Conservation (phyloP, 164 flowering plant species). For the Umbilicus rupestris region DNA sequence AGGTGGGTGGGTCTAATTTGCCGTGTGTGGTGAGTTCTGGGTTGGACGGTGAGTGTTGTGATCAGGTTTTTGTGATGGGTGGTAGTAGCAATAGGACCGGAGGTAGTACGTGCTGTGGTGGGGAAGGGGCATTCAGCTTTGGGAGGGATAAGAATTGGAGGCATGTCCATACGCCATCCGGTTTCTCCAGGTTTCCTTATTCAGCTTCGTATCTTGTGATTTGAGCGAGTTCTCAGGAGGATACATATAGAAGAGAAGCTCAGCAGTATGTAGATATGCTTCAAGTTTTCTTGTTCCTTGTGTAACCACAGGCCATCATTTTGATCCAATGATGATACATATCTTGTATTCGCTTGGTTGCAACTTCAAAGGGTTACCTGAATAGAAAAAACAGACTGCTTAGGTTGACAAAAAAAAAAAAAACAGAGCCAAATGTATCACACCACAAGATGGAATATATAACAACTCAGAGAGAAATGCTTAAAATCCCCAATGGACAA, state of each 20-base stretch:
- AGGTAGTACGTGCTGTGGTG: neutral
- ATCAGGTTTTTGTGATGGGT: conserved; percentile 9
- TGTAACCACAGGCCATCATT: neutral
- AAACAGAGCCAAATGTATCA: too few relatives aligned
- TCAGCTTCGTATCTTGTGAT: conserved; percentile 2
- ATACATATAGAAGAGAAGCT: neutral
- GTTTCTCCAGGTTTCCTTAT: conserved; percentile 7
- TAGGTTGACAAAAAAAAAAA: neutral
- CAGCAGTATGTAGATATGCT: neutral
- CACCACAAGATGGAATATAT: too few relatives aligned
- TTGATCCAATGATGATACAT: neutral
- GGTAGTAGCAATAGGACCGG: neutral
- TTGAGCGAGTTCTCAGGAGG: neutral
- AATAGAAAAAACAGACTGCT: neutral
- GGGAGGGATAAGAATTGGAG: conserved; percentile 10
- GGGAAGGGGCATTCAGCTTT: conserved; percentile 4
- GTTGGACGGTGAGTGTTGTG: neutral
- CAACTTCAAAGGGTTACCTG: neutral
- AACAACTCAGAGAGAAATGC: too few relatives aligned
- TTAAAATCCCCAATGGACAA: too few relatives aligned
- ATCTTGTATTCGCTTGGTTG: neutral
- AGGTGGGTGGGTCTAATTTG: neutral
- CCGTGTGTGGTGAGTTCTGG: neutral
- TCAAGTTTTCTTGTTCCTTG: neutral
- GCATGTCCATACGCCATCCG: conserved; percentile 2